Evolutionary conservation across 768 basidiomycete species (phyloP).

Genomic region (Psilocybe tampanensis): DNA sequence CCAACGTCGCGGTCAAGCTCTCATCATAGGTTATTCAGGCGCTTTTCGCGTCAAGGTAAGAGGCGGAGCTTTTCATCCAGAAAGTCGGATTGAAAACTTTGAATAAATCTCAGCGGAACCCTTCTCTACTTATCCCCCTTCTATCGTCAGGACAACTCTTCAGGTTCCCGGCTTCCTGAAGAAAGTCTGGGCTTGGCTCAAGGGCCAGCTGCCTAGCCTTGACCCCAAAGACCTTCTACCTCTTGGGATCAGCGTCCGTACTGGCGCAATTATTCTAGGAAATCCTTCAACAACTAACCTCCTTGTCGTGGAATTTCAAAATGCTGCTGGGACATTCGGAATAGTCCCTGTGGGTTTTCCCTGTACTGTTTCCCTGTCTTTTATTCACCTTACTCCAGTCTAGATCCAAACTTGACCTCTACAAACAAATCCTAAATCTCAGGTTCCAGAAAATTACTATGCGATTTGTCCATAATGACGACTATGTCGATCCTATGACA

Average conservation of each 20-base stretch:
- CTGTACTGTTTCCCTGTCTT: constrained; percentile 4
- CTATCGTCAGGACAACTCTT: constrained; percentile 28
- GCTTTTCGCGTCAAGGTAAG: constrained; percentile 44
- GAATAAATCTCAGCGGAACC: constrained; percentile 21
- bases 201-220: constrained; percentile 65
- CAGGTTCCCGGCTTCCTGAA: constrained; percentile 40
- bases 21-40: constrained; percentile 39
- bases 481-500: constrained; percentile 69
- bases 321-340: constrained; percentile 79
- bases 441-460: constrained; percentile 68
- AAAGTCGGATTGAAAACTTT: background rate
- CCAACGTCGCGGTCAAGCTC: constrained; percentile 39
- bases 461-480: constrained; percentile 73
- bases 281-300: constrained; percentile 85
- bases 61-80: background rate
- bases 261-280: constrained; percentile 82
- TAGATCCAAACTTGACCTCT: constrained; percentile 77
- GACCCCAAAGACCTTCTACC: constrained; percentile 88
- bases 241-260: constrained; percentile 74
- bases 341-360: constrained; percentile 64
- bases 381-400: constrained; percentile 47
- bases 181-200: constrained; percentile 51
- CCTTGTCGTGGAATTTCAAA: constrained; percentile 79
- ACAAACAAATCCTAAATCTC: constrained; percentile 78
- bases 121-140: constrained; percentile 32